Conservation (phyloP, 192 early-diverging fungal species). For the Neocallimastix lanati region DNA sequence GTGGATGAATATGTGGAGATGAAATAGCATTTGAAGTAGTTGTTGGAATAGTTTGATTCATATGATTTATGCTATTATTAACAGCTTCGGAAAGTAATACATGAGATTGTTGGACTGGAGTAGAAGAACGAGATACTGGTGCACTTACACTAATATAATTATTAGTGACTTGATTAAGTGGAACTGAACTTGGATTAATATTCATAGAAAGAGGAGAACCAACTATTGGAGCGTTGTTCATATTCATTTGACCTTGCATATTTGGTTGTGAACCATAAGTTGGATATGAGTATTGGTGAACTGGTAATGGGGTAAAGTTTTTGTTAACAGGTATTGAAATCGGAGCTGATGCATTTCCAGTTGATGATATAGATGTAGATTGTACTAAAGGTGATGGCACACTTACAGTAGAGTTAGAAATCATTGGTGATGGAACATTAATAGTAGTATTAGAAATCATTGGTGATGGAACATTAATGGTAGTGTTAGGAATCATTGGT, state of each 20-base stretch:
- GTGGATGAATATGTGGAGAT: not conserved
- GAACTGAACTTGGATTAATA: not conserved
- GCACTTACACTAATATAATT: not conserved
- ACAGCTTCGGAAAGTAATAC: not conserved
- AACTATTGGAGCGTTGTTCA: not conserved
- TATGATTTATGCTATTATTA: not conserved
- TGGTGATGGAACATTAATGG: too few species aligned
- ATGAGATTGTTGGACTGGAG: not conserved
- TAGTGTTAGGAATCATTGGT: too few species aligned
- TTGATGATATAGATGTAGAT: not conserved
- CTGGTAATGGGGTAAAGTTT: not conserved
- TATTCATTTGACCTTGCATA: not conserved
- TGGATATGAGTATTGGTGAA: not conserved
- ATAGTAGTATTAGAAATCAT: too few species aligned
- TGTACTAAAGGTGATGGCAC: not conserved
- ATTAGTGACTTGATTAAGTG: not conserved
- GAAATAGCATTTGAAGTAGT: not conserved
- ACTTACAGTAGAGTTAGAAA: not conserved
- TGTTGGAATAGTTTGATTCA: not conserved
- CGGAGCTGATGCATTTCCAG: not conserved
- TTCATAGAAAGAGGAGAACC: not conserved
- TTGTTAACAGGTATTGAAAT: not conserved
- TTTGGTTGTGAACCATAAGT: not conserved
- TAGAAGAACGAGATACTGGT: not conserved
- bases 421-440: not conserved